A percentile compares a stretch with the other conserved stretches of the same genome.
These are phyloP conservation scores for Microthlaspi erraticum DNA, from an alignment of 345 rosid genomes.

Conservation along the genomic window DNA sequence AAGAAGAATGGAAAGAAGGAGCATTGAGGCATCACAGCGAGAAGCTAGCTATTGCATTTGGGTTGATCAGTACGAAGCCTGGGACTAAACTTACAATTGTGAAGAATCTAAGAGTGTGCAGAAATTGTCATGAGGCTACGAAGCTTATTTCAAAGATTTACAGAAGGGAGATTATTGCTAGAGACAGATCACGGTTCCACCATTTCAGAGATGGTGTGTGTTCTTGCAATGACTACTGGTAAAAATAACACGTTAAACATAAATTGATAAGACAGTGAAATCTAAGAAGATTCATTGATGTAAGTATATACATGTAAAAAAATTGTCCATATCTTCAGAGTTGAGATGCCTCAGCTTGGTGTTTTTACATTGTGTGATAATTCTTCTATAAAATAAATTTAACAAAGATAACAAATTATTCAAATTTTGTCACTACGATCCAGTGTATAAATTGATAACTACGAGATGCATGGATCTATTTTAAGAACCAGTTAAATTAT, in stretches of 20 bases:
- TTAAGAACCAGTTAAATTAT: background rate
- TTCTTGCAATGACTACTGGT: conserved; percentile 84
- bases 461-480: background rate
- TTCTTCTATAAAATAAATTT: background rate
- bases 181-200: conserved; percentile 82
- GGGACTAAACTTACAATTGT: conserved; percentile 75
- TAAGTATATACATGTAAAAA: background rate
- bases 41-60: conserved; percentile 81
- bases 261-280: background rate
- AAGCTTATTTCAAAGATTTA: conserved; percentile 76
- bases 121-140: conserved; percentile 75
- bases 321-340: background rate
- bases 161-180: conserved; percentile 75
- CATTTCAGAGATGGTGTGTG: conserved; percentile 72
- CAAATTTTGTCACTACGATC: background rate
- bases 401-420: too few relatives aligned
- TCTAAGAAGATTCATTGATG: background rate
- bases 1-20: conserved; percentile 76
- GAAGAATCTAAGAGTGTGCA: conserved; percentile 82
- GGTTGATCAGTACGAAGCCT: conserved; percentile 76
- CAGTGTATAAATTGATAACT: too few relatives aligned
- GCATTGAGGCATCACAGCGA: conserved; percentile 78
- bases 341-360: background rate
- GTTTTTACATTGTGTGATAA: background rate
- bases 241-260: conserved; percentile 25